Conservation (phyloP, 2,329 filamentous ascomycete species). For the Monosporascus sp. region DNA sequence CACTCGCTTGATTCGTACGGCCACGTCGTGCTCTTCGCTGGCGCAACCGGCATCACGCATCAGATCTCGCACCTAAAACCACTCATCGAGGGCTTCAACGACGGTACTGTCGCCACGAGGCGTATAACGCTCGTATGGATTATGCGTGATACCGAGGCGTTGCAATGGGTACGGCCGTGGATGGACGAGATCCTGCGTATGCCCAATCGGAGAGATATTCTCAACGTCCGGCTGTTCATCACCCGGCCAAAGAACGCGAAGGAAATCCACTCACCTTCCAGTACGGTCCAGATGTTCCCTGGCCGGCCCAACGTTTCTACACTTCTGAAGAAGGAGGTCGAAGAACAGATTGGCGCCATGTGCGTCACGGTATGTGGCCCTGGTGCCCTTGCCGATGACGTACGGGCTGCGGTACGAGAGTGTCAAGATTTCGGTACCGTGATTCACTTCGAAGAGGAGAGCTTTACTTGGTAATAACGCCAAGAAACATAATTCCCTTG, state of each 20-base stretch:
- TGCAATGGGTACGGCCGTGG: constrained; percentile 92
- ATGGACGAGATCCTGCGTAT: constrained; percentile 70
- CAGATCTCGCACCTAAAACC: constrained; percentile 84
- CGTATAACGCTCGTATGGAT: constrained; percentile 86
- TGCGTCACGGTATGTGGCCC: constrained; percentile 77
- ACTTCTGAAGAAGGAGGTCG: constrained; percentile 75
- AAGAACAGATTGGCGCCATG: constrained; percentile 81
- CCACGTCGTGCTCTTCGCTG: constrained; percentile 83
- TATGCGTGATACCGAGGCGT: constrained; percentile 78
- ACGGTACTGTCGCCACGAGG: constrained; percentile 71
- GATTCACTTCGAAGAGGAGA: constrained; percentile 73
- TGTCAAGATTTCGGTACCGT: constrained; percentile 55
- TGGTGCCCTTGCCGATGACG: constrained; percentile 69
- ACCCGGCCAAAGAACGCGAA: constrained; percentile 80
- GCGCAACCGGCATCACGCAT: constrained; percentile 91
- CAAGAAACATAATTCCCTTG: not conserved
- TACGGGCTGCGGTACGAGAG: constrained; percentile 60
- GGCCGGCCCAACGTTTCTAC: constrained; percentile 79
- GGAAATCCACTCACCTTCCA: constrained; percentile 70
- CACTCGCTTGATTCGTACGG: constrained; percentile 89
- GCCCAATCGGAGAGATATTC: constrained; percentile 72
- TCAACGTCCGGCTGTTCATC: constrained; percentile 84
- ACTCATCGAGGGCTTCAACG: constrained; percentile 62
- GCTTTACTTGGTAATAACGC: constrained; percentile 56
- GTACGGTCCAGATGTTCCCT: constrained; percentile 85